Evolutionary conservation across 306 rosid species (phyloP).

Genomic region (Malus orientalis): DNA sequence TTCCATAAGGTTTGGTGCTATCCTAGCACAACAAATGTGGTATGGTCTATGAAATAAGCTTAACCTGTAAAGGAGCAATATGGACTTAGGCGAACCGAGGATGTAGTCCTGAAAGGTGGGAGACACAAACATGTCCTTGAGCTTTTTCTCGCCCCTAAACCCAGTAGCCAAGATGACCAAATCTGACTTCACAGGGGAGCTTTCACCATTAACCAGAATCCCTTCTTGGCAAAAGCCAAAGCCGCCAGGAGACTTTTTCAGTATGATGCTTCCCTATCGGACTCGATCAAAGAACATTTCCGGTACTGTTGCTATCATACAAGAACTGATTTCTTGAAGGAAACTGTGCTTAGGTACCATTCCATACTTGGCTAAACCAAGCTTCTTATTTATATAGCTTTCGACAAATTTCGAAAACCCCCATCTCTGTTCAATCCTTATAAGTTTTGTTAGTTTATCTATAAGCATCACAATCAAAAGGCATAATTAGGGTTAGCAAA

Average conservation of each 20-base stretch:
- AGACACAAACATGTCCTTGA: conserved; percentile 42
- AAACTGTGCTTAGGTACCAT: conserved; percentile 61
- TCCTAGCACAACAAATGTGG: not conserved
- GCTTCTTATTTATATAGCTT: conserved; percentile 37
- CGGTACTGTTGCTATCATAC: conserved; percentile 32
- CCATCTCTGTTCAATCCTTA: conserved; percentile 43
- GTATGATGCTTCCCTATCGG: conserved; percentile 50
- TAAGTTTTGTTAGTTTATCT: not conserved
- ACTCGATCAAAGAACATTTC: conserved; percentile 27
- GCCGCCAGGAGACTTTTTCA: conserved; percentile 32
- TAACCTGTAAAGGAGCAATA: conserved; percentile 54
- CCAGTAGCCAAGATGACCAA: conserved; percentile 46
- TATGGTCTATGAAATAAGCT: not conserved
- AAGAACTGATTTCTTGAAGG: conserved; percentile 34
- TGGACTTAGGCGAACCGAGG: conserved; percentile 19
- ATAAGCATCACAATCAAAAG: no score
- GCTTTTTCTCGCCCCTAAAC: conserved; percentile 52
- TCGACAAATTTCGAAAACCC: conserved; percentile 49
- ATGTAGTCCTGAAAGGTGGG: conserved; percentile 40
- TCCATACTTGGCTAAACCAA: conserved; percentile 41
- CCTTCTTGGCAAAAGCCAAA: conserved; percentile 51
- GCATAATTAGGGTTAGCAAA: no score
- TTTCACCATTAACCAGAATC: conserved; percentile 38
- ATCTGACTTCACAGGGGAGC: conserved; percentile 25
- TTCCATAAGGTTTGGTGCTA: no score